phyloP scores from a whole-genome alignment of 768 basidiomycete species.

The Pleurotus citrinopileatus region DNA sequence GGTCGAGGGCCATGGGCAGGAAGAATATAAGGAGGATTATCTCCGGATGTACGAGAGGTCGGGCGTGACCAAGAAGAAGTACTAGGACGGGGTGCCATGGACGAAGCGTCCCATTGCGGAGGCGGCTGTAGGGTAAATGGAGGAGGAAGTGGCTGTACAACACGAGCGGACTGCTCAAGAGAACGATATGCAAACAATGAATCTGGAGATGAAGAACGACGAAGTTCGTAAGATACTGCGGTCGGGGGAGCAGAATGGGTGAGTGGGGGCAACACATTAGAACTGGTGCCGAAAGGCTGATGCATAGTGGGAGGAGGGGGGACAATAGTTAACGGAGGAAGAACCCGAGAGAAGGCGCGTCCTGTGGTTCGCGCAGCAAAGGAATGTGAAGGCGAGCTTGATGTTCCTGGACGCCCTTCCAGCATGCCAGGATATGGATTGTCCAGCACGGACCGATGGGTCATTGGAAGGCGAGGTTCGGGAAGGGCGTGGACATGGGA shows the following conservation, averaged over 20 bases:
- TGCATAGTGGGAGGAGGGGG: slow-evolving; percentile 12
- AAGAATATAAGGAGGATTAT: not conserved
- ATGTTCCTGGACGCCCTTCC: slow-evolving; percentile 4
- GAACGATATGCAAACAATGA: slow-evolving; percentile 29
- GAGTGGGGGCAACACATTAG: slow-evolving; percentile 9
- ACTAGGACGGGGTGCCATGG: slow-evolving; percentile 17
- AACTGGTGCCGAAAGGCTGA: not conserved
- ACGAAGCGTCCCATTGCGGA: slow-evolving; percentile 59
- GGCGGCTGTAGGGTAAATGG: slow-evolving; percentile 67
- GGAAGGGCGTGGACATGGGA: not conserved
- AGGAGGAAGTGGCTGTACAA: slow-evolving; percentile 36
- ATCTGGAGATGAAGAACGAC: slow-evolving; percentile 33
- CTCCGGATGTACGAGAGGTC: not conserved
- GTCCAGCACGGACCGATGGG: slow-evolving; percentile 2
- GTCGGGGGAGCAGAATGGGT: slow-evolving; percentile 21
- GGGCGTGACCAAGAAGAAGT: slow-evolving; percentile 17
- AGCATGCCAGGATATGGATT: slow-evolving; percentile 4
- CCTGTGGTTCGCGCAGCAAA: not conserved
- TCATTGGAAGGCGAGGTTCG: slow-evolving; percentile 10
- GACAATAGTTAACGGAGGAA: slow-evolving; percentile 30
- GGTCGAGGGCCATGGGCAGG: slow-evolving; percentile 12
- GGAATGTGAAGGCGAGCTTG: not conserved
- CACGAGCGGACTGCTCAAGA: slow-evolving; percentile 25
- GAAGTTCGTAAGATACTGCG: slow-evolving; percentile 17
- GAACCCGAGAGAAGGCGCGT: slow-evolving; percentile 26